A percentile compares a stretch with the other conserved stretches of the same genome.
Conservation (phyloP, 1,139 yeast species). For the Diutina pseudorugosa region DNA sequence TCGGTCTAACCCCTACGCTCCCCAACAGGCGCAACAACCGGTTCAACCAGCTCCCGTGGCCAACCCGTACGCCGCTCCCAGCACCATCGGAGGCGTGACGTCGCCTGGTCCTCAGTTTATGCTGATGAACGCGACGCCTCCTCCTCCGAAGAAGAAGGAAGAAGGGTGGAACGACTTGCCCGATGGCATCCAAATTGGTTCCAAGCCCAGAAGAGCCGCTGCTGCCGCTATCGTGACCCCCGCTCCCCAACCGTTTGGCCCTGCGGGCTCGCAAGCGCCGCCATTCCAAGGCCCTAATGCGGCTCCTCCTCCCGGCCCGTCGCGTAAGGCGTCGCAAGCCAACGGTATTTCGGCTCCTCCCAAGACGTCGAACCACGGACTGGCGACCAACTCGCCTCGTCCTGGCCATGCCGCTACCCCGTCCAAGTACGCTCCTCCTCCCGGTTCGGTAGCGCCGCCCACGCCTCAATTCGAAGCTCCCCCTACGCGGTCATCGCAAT, state of each 20-base stretch:
- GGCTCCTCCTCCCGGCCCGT: background rate
- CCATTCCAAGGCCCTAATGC: background rate
- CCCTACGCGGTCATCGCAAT: background rate
- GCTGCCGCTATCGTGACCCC: slow-evolving; percentile 26
- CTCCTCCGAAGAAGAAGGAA: slow-evolving; percentile 38
- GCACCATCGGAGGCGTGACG: background rate
- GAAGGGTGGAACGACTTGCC: slow-evolving; percentile 97
- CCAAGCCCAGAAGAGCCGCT: slow-evolving; percentile 40
- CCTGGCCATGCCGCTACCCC: background rate
- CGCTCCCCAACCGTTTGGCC: background rate
- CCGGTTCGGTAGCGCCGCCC: slow-evolving; percentile 1
- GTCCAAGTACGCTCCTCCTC: slow-evolving; percentile 3
- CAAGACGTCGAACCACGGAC: background rate
- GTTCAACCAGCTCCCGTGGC: background rate
- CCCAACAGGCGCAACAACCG: slow-evolving; percentile 1
- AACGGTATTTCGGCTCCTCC: background rate
- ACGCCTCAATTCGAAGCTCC: background rate
- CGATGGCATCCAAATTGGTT: slow-evolving; percentile 39
- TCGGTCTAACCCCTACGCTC: background rate
- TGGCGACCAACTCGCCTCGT: background rate
- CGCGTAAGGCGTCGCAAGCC: background rate
- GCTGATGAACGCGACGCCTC: slow-evolving; percentile 10
- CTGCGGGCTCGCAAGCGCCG: background rate
- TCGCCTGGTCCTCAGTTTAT: slow-evolving; percentile 1
- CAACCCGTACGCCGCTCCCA: slow-evolving; percentile 1